Conservation (phyloP, 345 rosid species). For the Acer yangbiense region DNA sequence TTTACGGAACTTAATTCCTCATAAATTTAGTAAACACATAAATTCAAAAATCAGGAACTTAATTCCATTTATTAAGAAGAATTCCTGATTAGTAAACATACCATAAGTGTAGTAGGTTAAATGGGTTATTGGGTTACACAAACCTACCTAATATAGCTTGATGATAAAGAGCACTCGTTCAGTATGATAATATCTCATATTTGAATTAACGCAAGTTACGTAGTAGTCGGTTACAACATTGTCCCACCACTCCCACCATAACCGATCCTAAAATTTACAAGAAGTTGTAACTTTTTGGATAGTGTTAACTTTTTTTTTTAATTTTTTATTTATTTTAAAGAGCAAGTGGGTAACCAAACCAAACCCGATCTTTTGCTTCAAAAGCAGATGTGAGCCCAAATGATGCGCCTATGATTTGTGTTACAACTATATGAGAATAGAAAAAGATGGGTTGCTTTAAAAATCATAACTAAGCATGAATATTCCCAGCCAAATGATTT, state of each 20-base stretch:
- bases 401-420: conserved; percentile 19
- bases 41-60: too few species aligned
- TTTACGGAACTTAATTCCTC: too few species aligned
- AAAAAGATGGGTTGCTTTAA: not conserved
- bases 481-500: conserved; percentile 11
- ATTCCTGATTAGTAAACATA: too few species aligned
- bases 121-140: not conserved
- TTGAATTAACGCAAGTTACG: too few species aligned
- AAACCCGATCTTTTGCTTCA: not conserved
- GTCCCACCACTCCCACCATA: not conserved
- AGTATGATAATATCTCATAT: too few species aligned
- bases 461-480: conserved; percentile 18
- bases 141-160: not conserved
- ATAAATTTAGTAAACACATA: too few species aligned
- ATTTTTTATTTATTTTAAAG: not conserved
- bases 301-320: not conserved
- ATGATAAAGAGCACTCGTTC: too few species aligned
- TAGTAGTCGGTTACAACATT: too few species aligned
- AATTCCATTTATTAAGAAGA: too few species aligned
- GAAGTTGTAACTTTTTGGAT: not conserved
- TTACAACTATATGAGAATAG: not conserved
- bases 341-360: conserved; percentile 5
- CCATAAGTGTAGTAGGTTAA: not conserved
- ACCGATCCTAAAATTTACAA: not conserved
- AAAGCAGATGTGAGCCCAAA: conserved; percentile 4